Conservation (phyloP, 306 rosid genomes). For the Prunus armeniaca region DNA sequence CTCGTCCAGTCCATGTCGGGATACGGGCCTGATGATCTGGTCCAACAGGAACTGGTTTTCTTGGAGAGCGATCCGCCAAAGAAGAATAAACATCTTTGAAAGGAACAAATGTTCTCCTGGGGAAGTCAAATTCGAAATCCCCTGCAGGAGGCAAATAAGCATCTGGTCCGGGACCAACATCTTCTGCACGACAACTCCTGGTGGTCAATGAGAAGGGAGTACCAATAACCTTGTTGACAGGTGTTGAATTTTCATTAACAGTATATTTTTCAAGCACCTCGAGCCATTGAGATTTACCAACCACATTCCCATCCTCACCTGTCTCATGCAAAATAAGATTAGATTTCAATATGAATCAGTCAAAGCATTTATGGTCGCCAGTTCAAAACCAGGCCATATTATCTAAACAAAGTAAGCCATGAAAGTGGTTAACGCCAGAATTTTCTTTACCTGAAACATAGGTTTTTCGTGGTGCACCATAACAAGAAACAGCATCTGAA, state of each 20-base stretch:
- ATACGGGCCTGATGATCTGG: slow-evolving; percentile 49
- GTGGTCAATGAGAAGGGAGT: slow-evolving; percentile 19
- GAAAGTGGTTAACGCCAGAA: neutral
- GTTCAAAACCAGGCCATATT: neutral
- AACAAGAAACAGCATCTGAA: slow-evolving; percentile 29
- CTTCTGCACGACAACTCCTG: slow-evolving; percentile 40
- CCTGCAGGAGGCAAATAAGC: slow-evolving; percentile 29
- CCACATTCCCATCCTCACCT: slow-evolving; percentile 40
- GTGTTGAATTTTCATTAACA: slow-evolving; percentile 17
- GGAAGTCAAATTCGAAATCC: slow-evolving; percentile 33
- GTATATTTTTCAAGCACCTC: slow-evolving; percentile 31
- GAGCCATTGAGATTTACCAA: slow-evolving; percentile 43
- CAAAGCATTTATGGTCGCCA: slow-evolving; percentile 1
- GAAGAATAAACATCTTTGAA: slow-evolving; percentile 29
- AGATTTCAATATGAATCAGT: slow-evolving; percentile 2
- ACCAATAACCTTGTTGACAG: slow-evolving; percentile 19
- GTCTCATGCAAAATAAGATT: slow-evolving; percentile 5
- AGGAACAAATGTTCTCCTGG: slow-evolving; percentile 28
- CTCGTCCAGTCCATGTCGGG: slow-evolving; percentile 38
- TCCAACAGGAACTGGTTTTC: slow-evolving; percentile 49
- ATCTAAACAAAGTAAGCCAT: neutral
- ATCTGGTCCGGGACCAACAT: slow-evolving; percentile 28
- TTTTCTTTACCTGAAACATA: slow-evolving; percentile 33
- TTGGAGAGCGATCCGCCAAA: slow-evolving; percentile 26
- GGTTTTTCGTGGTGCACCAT: slow-evolving; percentile 20